Evolutionary conservation across 768 basidiomycete species (phyloP).

Genomic region (Suillus subluteus): DNA sequence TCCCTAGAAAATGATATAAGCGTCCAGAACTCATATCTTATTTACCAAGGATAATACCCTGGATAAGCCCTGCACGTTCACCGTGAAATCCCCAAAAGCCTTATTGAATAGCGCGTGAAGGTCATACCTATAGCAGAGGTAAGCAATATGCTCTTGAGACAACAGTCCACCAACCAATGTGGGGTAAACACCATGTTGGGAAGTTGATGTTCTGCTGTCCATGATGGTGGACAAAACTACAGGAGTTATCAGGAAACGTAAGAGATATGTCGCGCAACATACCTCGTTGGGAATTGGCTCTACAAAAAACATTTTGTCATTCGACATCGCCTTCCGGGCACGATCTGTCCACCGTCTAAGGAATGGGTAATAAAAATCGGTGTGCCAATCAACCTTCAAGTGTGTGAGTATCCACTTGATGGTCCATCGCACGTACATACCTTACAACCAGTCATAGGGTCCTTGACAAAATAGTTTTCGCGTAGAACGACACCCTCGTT

Average conservation of each 20-base stretch:
- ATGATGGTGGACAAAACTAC: slow-evolving; percentile 80
- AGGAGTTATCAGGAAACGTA: slow-evolving; percentile 13
- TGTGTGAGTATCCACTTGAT: slow-evolving; percentile 2
- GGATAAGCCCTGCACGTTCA: slow-evolving; percentile 92
- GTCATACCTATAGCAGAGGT: slow-evolving; percentile 71
- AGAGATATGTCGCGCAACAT: slow-evolving; percentile 7
- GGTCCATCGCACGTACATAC: slow-evolving; percentile 36
- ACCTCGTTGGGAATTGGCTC: slow-evolving; percentile 97
- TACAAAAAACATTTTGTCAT: slow-evolving; percentile 68
- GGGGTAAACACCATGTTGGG: slow-evolving; percentile 71
- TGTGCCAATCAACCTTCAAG: slow-evolving; percentile 80
- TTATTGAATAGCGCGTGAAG: slow-evolving; percentile 87
- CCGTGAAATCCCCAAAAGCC: slow-evolving; percentile 80
- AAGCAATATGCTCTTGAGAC: background rate
- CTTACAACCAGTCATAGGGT: slow-evolving; percentile 66
- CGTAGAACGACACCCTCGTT: slow-evolving; percentile 74
- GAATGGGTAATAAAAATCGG: slow-evolving; percentile 83
- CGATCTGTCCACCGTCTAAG: slow-evolving; percentile 66
- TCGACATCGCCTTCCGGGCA: slow-evolving; percentile 50
- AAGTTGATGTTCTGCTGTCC: slow-evolving; percentile 71
- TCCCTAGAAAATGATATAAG: slow-evolving; percentile 54
- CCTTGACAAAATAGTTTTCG: slow-evolving; percentile 81
- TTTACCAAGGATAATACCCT: slow-evolving; percentile 51
- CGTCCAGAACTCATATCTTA: background rate
- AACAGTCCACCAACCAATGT: slow-evolving; percentile 57